A percentile compares a stretch with the other conserved stretches of the same genome.
These are phyloP conservation scores for Mycena filopes DNA, from an alignment of 768 basidiomycete genomes.

Conservation along the genomic window DNA sequence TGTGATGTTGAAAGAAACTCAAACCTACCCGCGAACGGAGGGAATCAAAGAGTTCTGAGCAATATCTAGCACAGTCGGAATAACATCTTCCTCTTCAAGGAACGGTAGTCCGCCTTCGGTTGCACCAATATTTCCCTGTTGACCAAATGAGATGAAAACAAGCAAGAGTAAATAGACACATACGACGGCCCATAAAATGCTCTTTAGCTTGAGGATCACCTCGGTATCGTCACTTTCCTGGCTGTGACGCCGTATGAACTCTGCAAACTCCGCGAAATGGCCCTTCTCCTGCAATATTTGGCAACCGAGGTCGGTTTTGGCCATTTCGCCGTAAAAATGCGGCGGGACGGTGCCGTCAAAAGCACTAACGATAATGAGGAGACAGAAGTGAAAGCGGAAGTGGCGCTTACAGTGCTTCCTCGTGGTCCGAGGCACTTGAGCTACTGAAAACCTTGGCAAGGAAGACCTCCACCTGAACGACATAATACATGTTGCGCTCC, in stretches of 20 bases:
- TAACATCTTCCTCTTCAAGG: slow-evolving; percentile 94
- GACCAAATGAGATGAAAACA: neutral
- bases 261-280: slow-evolving; percentile 90
- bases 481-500: slow-evolving; percentile 95
- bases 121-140: slow-evolving; percentile 92
- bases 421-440: slow-evolving; percentile 62
- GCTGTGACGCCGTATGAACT: slow-evolving; percentile 89
- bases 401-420: slow-evolving; percentile 46
- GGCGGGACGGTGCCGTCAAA: slow-evolving; percentile 91
- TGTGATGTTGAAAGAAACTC: neutral
- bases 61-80: slow-evolving; percentile 90
- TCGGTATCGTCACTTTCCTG: slow-evolving; percentile 86
- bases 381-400: neutral
- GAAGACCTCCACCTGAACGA: slow-evolving; percentile 93
- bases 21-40: slow-evolving; percentile 87
- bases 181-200: slow-evolving; percentile 96
- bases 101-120: slow-evolving; percentile 93
- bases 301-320: slow-evolving; percentile 95
- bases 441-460: slow-evolving; percentile 81
- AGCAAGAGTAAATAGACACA: slow-evolving; percentile 42
- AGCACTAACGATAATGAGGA: slow-evolving; percentile 50
- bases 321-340: slow-evolving; percentile 98
- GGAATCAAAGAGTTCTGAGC: slow-evolving; percentile 90
- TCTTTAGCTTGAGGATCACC: slow-evolving; percentile 90
- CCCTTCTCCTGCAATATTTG: slow-evolving; percentile 90